phyloP scores from a whole-genome alignment of 257 asterid genomes.

The Capsicum rhomboideum region DNA sequence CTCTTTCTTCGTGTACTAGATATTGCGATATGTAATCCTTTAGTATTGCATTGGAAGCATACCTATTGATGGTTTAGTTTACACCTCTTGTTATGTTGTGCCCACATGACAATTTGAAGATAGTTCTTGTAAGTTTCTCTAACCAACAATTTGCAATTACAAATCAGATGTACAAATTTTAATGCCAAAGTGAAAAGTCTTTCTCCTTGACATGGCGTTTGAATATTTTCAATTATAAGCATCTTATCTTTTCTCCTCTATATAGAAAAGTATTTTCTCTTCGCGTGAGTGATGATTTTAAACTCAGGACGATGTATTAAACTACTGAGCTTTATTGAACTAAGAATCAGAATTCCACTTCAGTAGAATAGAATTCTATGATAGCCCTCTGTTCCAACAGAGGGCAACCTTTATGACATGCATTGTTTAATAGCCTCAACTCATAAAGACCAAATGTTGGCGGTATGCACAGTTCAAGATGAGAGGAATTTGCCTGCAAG shows the following conservation, averaged over 20 bases:
- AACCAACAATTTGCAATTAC: neutral
- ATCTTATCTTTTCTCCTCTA: neutral
- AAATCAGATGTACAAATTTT: neutral
- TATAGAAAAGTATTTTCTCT: neutral
- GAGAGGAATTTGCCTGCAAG: slow-evolving; percentile 23
- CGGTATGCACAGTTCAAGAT: slow-evolving; percentile 27
- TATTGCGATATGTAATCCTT: neutral
- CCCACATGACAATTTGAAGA: neutral
- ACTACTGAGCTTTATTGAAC: neutral
- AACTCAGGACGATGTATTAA: neutral
- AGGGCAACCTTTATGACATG: neutral
- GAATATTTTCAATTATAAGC: neutral
- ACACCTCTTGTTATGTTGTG: neutral
- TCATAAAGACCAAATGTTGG: slow-evolving; percentile 47
- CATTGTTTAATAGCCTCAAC: slow-evolving; percentile 35
- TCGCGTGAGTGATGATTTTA: neutral
- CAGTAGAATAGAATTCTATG: neutral
- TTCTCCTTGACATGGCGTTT: neutral
- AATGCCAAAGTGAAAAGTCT: neutral
- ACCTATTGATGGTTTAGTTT: neutral
- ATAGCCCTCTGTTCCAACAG: neutral
- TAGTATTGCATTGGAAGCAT: neutral
- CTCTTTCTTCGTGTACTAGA: neutral
- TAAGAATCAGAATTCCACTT: neutral
- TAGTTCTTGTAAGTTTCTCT: neutral